phyloP scores from a whole-genome alignment of 2,329 filamentous ascomycete species.

The Raffaelea ambrosiae region DNA sequence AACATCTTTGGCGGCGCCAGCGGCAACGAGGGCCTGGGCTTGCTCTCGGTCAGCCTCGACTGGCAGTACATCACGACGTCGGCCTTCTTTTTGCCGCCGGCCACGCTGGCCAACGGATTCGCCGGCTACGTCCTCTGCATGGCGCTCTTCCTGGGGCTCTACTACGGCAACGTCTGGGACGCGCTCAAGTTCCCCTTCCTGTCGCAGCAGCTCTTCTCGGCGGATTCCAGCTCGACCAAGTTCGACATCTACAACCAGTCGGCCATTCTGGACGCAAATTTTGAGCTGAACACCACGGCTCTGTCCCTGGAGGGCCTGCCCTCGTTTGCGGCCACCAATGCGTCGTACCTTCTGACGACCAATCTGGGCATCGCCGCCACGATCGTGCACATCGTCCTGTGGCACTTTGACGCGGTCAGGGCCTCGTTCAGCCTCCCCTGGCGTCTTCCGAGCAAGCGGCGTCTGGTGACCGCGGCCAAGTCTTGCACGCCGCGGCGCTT shows the following conservation, averaged over 20 bases:
- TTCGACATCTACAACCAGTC: slow-evolving; percentile 33
- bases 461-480: too few species aligned
- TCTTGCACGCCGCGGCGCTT: too few species aligned
- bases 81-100: slow-evolving; percentile 27
- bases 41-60: slow-evolving; percentile 30
- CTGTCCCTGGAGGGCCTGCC: slow-evolving; percentile 29
- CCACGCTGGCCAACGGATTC: slow-evolving; percentile 28
- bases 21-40: slow-evolving; percentile 27
- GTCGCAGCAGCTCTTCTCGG: slow-evolving; percentile 29
- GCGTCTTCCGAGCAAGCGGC: not conserved
- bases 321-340: slow-evolving; percentile 30
- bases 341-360: slow-evolving; percentile 29
- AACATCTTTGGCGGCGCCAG: slow-evolving; percentile 30
- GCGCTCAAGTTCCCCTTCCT: slow-evolving; percentile 23
- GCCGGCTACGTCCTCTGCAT: slow-evolving; percentile 28
- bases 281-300: slow-evolving; percentile 24
- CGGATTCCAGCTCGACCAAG: slow-evolving; percentile 23
- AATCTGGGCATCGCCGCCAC: slow-evolving; percentile 38
- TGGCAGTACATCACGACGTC: slow-evolving; percentile 33
- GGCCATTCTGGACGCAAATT: slow-evolving; percentile 28
- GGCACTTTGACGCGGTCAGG: slow-evolving; percentile 29
- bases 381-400: slow-evolving; percentile 32
- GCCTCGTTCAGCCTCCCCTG: slow-evolving; percentile 17
- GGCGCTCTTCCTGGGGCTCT: slow-evolving; percentile 27
- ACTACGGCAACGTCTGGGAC: slow-evolving; percentile 31